phyloP scores from a whole-genome alignment of 2,329 filamentous ascomycete species.

The Plectosphaerella sp. region DNA sequence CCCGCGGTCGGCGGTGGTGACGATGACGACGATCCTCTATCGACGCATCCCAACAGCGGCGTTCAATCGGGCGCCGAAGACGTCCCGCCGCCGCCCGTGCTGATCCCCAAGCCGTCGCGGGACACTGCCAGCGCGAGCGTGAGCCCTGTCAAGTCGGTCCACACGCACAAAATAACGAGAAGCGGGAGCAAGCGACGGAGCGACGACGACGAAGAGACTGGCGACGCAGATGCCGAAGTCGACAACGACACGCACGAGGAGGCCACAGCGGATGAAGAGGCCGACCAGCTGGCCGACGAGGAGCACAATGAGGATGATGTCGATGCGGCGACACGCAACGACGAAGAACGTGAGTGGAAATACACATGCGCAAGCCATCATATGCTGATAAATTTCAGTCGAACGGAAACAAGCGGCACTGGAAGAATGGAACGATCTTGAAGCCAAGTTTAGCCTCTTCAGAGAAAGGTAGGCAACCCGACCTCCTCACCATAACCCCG shows the following conservation, averaged over 20 bases:
- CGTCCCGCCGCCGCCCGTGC: constrained; percentile 23
- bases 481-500: background rate
- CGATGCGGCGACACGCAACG: constrained; percentile 54
- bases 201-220: constrained; percentile 14
- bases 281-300: constrained; percentile 47
- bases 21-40: constrained; percentile 28
- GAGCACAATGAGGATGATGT: constrained; percentile 54
- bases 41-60: constrained; percentile 30
- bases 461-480: constrained; percentile 62
- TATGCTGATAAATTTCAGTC: constrained; percentile 39
- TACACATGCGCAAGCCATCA: background rate
- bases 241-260: constrained; percentile 19
- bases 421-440: constrained; percentile 73
- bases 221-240: constrained; percentile 18
- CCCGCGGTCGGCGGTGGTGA: constrained; percentile 28
- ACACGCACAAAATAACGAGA: constrained; percentile 35
- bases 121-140: constrained; percentile 20
- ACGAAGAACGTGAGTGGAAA: constrained; percentile 56
- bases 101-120: constrained; percentile 33
- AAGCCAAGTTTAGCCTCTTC: constrained; percentile 84
- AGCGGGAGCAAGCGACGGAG: constrained; percentile 33
- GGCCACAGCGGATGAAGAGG: constrained; percentile 33
- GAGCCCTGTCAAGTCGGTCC: constrained; percentile 15
- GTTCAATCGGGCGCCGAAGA: constrained; percentile 43
- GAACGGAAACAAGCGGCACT: constrained; percentile 76